Evolutionary conservation across 2,329 filamentous ascomycete genomes (phyloP).

Genomic region (Aspergillus sp.): DNA sequence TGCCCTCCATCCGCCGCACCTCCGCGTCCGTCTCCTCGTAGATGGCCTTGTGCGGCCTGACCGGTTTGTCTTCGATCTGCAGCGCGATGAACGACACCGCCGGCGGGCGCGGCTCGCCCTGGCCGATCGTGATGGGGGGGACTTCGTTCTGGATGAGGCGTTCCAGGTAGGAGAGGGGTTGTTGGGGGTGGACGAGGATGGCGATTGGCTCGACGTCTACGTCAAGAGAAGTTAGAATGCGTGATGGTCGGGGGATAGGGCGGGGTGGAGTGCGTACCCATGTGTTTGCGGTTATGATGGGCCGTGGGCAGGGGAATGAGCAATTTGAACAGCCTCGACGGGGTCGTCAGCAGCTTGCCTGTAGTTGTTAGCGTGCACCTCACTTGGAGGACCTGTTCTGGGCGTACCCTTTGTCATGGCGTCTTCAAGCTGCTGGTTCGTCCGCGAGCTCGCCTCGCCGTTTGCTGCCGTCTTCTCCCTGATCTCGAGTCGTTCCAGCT

Average conservation of each 20-base stretch:
- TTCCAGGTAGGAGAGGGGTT: slow-evolving; percentile 87
- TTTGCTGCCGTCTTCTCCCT: slow-evolving; percentile 1
- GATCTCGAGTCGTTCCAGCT: slow-evolving; percentile 32
- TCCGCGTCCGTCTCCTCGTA: slow-evolving; percentile 42
- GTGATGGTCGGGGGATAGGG: no score
- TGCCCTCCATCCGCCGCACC: slow-evolving; percentile 23
- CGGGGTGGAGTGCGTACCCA: slow-evolving; percentile 35
- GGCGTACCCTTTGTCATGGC: slow-evolving; percentile 63
- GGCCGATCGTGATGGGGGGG: slow-evolving; percentile 60
- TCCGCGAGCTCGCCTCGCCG: not conserved
- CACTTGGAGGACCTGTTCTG: not conserved
- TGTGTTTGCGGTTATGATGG: slow-evolving; percentile 57
- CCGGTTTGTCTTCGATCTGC: slow-evolving; percentile 63
- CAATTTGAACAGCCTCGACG: slow-evolving; percentile 75
- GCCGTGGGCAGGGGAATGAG: slow-evolving; percentile 69
- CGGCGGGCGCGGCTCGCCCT: slow-evolving; percentile 68
- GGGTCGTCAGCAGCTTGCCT: slow-evolving; percentile 79
- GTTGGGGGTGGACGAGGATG: slow-evolving; percentile 81
- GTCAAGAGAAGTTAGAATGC: slow-evolving; percentile 4
- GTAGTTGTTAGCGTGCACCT: slow-evolving; percentile 4
- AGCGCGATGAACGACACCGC: slow-evolving; percentile 77
- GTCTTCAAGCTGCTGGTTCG: slow-evolving; percentile 47
- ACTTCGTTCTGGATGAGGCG: slow-evolving; percentile 85
- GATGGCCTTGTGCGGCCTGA: slow-evolving; percentile 37
- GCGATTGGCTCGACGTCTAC: slow-evolving; percentile 75